Conservation (phyloP, 352 stramenopile genomes). For the Peronospora destructor region DNA sequence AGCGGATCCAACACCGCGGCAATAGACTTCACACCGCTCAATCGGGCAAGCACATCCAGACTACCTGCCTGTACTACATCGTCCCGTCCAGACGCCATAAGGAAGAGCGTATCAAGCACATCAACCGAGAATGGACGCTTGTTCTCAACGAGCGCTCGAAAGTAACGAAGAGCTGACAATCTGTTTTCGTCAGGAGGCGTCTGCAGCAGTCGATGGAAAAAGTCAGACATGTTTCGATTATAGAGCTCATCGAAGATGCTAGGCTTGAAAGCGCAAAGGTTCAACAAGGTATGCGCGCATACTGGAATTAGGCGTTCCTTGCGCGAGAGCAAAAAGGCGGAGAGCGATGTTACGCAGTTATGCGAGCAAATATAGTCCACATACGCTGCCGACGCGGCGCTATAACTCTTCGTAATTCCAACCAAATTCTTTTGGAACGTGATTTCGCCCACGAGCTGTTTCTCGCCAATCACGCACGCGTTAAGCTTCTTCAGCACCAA, state of each 20-base stretch:
- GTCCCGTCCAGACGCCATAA: conserved; percentile 59
- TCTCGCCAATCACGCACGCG: conserved; percentile 49
- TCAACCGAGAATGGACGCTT: conserved; percentile 41
- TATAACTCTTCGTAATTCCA: conserved; percentile 73
- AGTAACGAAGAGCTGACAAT: conserved; percentile 64
- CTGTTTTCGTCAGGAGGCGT: conserved; percentile 73
- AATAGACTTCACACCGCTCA: conserved; percentile 54
- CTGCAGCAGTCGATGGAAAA: conserved; percentile 70
- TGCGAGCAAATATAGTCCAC: conserved; percentile 54
- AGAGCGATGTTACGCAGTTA: conserved; percentile 46
- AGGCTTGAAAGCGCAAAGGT: conserved; percentile 65
- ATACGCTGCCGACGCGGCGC: conserved; percentile 43
- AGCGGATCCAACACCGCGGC: conserved; percentile 38
- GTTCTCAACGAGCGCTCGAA: conserved; percentile 50
- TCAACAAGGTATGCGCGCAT: conserved; percentile 69
- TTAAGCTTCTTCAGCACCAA: conserved; percentile 67
- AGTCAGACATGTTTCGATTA: conserved; percentile 57
- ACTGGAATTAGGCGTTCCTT: conserved; percentile 61
- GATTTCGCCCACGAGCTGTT: conserved; percentile 70
- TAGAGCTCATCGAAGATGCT: conserved; percentile 60
- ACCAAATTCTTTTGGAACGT: conserved; percentile 74
- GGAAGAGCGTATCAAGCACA: conserved; percentile 68
- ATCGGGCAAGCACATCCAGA: conserved; percentile 43
- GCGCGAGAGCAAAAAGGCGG: conserved; percentile 59
- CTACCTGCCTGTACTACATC: conserved; percentile 39